Evolutionary conservation across 257 asterid species (phyloP).

Genomic region (Schizonepeta tenuifolia): DNA sequence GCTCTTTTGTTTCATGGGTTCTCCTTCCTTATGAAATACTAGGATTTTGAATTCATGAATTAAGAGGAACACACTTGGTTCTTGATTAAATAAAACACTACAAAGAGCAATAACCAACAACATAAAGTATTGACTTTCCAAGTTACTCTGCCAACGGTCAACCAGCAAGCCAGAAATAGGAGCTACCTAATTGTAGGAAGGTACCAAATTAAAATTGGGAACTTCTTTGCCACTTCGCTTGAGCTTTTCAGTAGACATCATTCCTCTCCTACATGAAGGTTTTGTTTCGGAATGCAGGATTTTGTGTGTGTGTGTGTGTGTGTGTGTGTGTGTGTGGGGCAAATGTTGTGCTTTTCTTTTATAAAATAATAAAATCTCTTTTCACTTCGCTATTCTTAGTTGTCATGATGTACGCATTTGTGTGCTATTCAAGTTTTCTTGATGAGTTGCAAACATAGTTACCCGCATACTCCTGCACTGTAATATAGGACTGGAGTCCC

Average conservation of each 20-base stretch:
- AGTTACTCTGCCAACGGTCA: neutral
- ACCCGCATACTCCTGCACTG: neutral
- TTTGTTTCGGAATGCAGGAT: neutral
- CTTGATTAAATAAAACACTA: neutral
- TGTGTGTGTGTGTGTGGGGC: too few species aligned
- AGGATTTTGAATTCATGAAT: conserved; percentile 10
- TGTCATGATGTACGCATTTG: neutral
- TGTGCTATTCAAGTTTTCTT: neutral
- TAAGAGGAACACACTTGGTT: neutral
- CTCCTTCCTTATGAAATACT: neutral
- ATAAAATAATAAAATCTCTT: neutral
- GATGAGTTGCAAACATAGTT: neutral
- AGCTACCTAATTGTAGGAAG: conserved; percentile 6
- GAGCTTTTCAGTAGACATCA: neutral
- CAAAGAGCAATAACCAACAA: neutral
- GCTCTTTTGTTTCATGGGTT: conserved; percentile 14
- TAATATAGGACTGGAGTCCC: neutral
- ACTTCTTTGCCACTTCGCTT: neutral
- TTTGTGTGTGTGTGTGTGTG: too few species aligned
- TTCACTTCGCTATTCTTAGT: neutral
- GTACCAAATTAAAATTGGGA: neutral
- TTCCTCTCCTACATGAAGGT: neutral
- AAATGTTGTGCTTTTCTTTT: neutral
- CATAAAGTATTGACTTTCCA: conserved; percentile 13
- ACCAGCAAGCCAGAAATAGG: neutral